These are phyloP conservation scores for Dothideomycetes sp. DNA, from an alignment of 2,329 filamentous ascomycete species.

Conservation along the genomic window DNA sequence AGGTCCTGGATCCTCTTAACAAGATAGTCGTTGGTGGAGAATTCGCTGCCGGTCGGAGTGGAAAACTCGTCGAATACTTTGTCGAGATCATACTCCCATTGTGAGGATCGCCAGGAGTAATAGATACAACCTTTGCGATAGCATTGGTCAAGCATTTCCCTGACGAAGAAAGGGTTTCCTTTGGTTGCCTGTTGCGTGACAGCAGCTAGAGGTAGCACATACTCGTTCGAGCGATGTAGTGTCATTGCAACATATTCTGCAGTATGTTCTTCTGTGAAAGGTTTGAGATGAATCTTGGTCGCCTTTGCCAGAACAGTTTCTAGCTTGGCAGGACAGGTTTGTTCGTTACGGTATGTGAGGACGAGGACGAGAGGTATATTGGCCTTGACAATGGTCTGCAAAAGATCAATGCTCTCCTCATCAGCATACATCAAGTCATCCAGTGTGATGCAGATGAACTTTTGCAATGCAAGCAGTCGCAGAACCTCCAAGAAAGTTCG, in stretches of 20 bases:
- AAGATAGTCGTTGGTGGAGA: conserved; percentile 75
- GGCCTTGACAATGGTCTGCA: conserved; percentile 68
- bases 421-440: conserved; percentile 91
- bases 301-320: conserved; percentile 32
- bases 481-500: conserved; percentile 83
- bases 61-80: conserved; percentile 78
- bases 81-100: conserved; percentile 81
- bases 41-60: conserved; percentile 66
- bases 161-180: conserved; percentile 84
- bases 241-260: conserved; percentile 74
- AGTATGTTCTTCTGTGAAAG: conserved; percentile 71
- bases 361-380: conserved; percentile 76
- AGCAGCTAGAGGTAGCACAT: conserved; percentile 66
- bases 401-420: conserved; percentile 73
- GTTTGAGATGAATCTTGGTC: conserved; percentile 62
- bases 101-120: conserved; percentile 76
- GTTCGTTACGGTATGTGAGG: conserved; percentile 49
- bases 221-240: conserved; percentile 61
- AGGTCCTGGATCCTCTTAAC: conserved; percentile 68
- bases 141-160: conserved; percentile 81
- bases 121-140: conserved; percentile 80
- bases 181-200: conserved; percentile 82
- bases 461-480: conserved; percentile 69
- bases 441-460: conserved; percentile 78
- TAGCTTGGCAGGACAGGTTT: conserved; percentile 29